phyloP scores from a whole-genome alignment of 108 stramenopile genomes.

The Skeletonema potamos region DNA sequence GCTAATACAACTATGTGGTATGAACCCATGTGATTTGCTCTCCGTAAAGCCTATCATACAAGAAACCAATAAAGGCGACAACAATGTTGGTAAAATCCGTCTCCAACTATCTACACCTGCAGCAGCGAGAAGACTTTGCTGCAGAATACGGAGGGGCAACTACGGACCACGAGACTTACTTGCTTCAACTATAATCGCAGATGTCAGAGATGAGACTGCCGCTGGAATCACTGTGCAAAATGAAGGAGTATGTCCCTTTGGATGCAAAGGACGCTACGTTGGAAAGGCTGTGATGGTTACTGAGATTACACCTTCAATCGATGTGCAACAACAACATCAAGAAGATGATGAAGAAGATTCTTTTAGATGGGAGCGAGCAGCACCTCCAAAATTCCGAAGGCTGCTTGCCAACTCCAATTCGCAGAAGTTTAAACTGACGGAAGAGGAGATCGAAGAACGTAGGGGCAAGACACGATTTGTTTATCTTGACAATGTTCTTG shows the following conservation, averaged over 20 bases:
- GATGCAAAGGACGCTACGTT: not conserved
- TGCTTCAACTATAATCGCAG: not conserved
- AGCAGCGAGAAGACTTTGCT: not conserved
- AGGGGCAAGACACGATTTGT: slow-evolving; percentile 66
- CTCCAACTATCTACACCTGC: not conserved
- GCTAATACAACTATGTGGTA: not conserved
- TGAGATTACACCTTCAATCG: not conserved
- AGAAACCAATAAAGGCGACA: not conserved
- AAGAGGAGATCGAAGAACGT: slow-evolving; percentile 38
- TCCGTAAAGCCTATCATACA: not conserved
- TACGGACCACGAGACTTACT: not conserved
- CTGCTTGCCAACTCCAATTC: slow-evolving; percentile 8
- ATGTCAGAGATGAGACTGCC: not conserved
- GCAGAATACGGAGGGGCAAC: not conserved
- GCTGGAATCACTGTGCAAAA: not conserved
- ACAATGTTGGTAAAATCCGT: not conserved
- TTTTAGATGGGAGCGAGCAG: slow-evolving; percentile 62
- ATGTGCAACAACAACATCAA: slow-evolving; percentile 4
- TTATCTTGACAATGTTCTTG: slow-evolving; percentile 57
- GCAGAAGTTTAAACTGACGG: not conserved
- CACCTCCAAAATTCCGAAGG: slow-evolving; percentile 83
- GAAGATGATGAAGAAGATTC: slow-evolving; percentile 8
- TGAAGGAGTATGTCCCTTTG: slow-evolving; percentile 7
- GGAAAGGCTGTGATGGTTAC: slow-evolving; percentile 3
- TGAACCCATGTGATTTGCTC: not conserved